Base-by-base conservation (phyloP, 495 filamentous ascomycete species). In the Xylaria curta region DNA sequence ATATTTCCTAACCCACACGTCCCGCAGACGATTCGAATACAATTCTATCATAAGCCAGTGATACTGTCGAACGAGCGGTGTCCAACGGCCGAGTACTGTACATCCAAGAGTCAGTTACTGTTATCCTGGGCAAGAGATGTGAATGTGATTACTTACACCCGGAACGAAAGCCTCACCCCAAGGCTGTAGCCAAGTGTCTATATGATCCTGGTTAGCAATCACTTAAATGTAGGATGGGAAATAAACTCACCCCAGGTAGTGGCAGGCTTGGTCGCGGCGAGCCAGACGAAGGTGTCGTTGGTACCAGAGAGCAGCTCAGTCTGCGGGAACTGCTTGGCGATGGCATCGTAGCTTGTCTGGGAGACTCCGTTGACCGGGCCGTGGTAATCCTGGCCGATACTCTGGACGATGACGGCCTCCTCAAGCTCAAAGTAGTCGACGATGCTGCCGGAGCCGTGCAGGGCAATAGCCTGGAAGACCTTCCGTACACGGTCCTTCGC, bases 121-220 rank as follows among this genome's bases (percentile, higher is more conserved):
- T 51, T 33, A 4, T 51, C 40, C 24, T 28, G 28, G 26, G 0
- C 28, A 28, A 49, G 42, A 51, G 19, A 6, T 15, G 40, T 33
- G 66, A 46, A 19, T 46, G 10, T 13, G 54, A 6, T 46, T 49
- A 69, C 67, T 59, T 69, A 69, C 67, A 49, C 66, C 49, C 4
- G 61, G 53, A 59, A 78, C 74, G 61, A 64, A 78, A 44, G 71
- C 69, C 12, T 72, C 65, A 59, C 74, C 76, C 71, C 74, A 78
- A 47, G 71, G 54, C 61, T 76, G 66, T n/a, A 74, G 75, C 75
- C 75, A 76, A 0, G 75, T 74, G 63, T 76, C 76, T 78, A 71
- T 54, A 36, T 10, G 58, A 68, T 66, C 63, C 67, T 61, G 54
- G 66, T 73, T 68, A 77, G 59, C 46, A n/a, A 13, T 33, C 28